Evolutionary conservation across 495 filamentous ascomycete species (phyloP).

Genomic region (Penicillium diatomitis): DNA sequence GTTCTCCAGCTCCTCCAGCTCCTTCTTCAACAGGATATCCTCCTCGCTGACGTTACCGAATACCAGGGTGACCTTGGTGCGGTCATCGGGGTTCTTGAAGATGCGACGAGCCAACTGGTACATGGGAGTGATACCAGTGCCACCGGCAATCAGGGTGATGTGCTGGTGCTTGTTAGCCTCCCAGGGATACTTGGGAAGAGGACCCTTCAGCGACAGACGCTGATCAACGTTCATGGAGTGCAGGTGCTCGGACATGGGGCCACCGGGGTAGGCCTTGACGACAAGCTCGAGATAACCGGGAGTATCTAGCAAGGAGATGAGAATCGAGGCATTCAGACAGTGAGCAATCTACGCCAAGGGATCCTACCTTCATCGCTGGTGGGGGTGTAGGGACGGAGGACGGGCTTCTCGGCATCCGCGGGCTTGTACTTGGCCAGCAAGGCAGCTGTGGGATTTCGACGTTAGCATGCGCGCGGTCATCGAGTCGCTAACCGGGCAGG

Average conservation of each 20-base stretch:
- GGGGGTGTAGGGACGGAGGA: conserved; percentile 88
- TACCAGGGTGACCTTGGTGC: conserved; percentile 91
- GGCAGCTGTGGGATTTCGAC: conserved; percentile 42
- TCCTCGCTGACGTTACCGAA: conserved; percentile 81
- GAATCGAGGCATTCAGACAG: not conserved
- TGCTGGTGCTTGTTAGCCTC: conserved; percentile 88
- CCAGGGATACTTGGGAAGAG: conserved; percentile 91
- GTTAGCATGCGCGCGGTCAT: conserved; percentile 1
- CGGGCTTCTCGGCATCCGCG: conserved; percentile 64
- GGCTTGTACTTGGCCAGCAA: conserved; percentile 82
- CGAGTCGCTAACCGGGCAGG: not conserved
- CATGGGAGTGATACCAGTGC: conserved; percentile 91
- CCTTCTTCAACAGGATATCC: conserved; percentile 80
- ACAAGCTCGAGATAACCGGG: conserved; percentile 80
- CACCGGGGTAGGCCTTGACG: conserved; percentile 82
- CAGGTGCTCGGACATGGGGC: conserved; percentile 83
- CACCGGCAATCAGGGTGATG: conserved; percentile 85
- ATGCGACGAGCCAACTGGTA: conserved; percentile 80
- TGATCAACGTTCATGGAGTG: conserved; percentile 76
- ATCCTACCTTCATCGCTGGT: conserved; percentile 70
- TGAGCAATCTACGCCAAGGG: no score
- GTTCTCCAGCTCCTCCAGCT: conserved; percentile 78
- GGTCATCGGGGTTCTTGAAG: conserved; percentile 91
- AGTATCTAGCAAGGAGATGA: conserved; percentile 34
- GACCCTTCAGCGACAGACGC: conserved; percentile 82